These are phyloP conservation scores for Talaromyces proteolyticus DNA, from an alignment of 495 filamentous ascomycete genomes.

Conservation along the genomic window DNA sequence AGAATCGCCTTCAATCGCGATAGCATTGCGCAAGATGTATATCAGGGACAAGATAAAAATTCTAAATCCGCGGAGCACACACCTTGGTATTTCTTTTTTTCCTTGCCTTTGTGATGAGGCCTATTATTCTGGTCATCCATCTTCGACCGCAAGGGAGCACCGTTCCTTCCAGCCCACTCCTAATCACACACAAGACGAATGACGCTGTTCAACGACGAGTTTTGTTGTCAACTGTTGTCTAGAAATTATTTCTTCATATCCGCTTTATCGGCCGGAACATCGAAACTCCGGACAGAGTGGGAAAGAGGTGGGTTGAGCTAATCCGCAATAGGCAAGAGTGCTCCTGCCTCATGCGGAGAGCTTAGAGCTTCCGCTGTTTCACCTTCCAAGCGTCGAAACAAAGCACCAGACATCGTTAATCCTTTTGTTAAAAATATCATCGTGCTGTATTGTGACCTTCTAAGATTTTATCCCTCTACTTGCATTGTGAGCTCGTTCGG, in stretches of 20 bases:
- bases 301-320: neutral
- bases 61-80: slow-evolving; percentile 8
- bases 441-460: no score
- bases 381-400: no score
- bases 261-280: slow-evolving; percentile 7
- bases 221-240: slow-evolving; percentile 1
- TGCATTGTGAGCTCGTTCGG: no score
- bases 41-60: neutral
- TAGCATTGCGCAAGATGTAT: no score
- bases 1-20: neutral
- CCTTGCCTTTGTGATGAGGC: slow-evolving; percentile 79
- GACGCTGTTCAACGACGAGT: neutral
- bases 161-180: neutral
- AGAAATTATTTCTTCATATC: slow-evolving; percentile 8
- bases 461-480: no score
- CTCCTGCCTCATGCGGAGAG: no score
- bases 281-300: neutral
- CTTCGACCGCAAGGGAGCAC: slow-evolving; percentile 8
- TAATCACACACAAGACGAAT: neutral
- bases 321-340: no score
- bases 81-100: slow-evolving; percentile 77
- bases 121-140: slow-evolving; percentile 87
- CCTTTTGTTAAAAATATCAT: no score
- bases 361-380: no score
- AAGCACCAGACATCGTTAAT: no score